phyloP scores from a whole-genome alignment of 1,284 basidiomycete species.

The Agroathelia rolfsii region DNA sequence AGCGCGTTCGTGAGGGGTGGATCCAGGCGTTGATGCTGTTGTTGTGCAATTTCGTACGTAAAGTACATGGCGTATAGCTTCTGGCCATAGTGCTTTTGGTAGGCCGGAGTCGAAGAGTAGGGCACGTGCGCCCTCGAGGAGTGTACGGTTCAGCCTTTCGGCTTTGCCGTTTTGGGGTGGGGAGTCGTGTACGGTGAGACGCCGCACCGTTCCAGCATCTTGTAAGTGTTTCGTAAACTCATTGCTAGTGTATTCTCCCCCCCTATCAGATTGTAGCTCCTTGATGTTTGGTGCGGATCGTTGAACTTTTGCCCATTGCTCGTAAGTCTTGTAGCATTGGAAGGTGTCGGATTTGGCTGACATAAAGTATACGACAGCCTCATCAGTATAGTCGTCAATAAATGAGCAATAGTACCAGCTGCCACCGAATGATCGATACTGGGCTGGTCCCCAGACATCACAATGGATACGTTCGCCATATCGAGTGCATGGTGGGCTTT shows the following conservation, averaged over 20 bases:
- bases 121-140: conserved; percentile 16
- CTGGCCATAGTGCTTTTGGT: conserved; percentile 16
- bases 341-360: conserved; percentile 19
- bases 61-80: conserved; percentile 15
- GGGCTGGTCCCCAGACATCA: conserved; percentile 26
- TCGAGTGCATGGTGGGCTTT: too few relatives aligned
- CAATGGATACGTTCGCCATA: conserved; percentile 20
- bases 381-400: conserved; percentile 22
- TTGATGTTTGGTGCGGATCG: conserved; percentile 18
- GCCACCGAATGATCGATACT: conserved; percentile 14
- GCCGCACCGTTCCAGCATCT: too few relatives aligned
- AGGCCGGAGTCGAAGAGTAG: conserved; percentile 15
- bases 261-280: conserved; percentile 24
- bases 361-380: conserved; percentile 20
- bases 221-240: conserved; percentile 18
- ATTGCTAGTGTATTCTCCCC: conserved; percentile 24
- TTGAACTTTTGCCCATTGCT: conserved; percentile 20
- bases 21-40: too few relatives aligned
- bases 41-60: too few relatives aligned
- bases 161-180: conserved; percentile 22
- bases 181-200: too few relatives aligned
- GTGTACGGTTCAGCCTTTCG: conserved; percentile 17
- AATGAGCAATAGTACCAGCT: conserved; percentile 22
- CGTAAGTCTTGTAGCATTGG: conserved; percentile 17
- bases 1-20: conserved; percentile 21